Percentiles rank a stretch among this genome's conserved stretches.
Conservation (phyloP, 768 basidiomycete species). For the Paxillus rubicundulus region DNA sequence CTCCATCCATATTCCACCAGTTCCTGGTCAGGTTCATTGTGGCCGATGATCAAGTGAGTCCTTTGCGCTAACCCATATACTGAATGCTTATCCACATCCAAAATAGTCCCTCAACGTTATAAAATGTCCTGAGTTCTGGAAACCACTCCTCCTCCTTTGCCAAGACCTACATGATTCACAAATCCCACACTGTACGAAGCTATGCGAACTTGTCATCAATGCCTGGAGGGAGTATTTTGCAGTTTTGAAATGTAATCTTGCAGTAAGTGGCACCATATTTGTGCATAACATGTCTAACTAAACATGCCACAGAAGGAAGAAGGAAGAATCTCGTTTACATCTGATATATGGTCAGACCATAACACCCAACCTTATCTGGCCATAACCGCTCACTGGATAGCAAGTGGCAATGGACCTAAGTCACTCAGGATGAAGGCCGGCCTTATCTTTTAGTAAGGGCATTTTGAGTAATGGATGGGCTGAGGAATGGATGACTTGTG, state of each 20-base stretch:
- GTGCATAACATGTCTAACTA: not conserved
- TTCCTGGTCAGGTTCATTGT: conserved; percentile 4
- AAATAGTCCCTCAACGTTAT: conserved; percentile 3
- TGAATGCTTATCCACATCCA: not conserved
- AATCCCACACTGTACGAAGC: conserved; percentile 24
- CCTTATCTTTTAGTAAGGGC: too few species aligned
- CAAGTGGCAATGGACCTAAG: not conserved
- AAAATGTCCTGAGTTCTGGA: conserved; percentile 23
- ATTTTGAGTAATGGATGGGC: too few species aligned
- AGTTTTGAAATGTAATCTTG: conserved; percentile 19
- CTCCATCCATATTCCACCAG: not conserved
- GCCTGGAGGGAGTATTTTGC: conserved; percentile 20
- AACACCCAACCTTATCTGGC: conserved; percentile 11
- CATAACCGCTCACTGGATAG: conserved; percentile 14
- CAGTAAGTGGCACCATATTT: conserved; percentile 12
- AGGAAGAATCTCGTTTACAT: conserved; percentile 7
- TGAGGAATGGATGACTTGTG: too few species aligned
- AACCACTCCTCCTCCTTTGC: conserved; percentile 22
- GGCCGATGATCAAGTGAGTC: conserved; percentile 6
- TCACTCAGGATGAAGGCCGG: conserved; percentile 7
- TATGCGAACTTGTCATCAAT: conserved; percentile 19
- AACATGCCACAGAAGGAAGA: not conserved
- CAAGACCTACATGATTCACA: conserved; percentile 21
- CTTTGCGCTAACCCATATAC: not conserved
- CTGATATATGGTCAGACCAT: conserved; percentile 15